Conservation (phyloP, 441 rosid species). For the Biscutella laevigata region DNA sequence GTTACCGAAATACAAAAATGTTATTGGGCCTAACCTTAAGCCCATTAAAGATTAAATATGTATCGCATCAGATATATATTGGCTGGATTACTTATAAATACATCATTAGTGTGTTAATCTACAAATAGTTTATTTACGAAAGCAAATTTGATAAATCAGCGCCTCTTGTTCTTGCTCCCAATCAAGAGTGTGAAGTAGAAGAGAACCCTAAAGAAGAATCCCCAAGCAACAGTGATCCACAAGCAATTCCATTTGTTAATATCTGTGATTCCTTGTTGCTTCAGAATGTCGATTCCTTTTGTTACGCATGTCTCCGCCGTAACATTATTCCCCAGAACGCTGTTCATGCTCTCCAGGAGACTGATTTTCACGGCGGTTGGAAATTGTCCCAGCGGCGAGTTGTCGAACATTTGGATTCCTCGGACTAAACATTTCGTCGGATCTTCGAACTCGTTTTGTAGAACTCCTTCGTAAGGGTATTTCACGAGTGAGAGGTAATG, state of each 20-base stretch:
- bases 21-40: no score
- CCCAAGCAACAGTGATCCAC: constrained; percentile 77
- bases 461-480: constrained; percentile 68
- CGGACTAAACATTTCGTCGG: constrained; percentile 52
- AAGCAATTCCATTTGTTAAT: constrained; percentile 66
- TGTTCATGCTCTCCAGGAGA: constrained; percentile 45
- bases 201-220: constrained; percentile 61
- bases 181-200: constrained; percentile 54
- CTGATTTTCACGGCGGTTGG: constrained; percentile 39
- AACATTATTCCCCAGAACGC: constrained; percentile 41
- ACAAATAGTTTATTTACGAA: no score
- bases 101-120: no score
- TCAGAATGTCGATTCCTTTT: constrained; percentile 48
- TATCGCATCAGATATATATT: no score
- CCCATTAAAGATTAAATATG: no score
- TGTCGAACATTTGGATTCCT: constrained; percentile 71
- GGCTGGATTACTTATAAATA: no score
- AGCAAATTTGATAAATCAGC: constrained; percentile 9
- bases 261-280: constrained; percentile 53
- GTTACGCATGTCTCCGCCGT: constrained; percentile 61
- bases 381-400: constrained; percentile 45
- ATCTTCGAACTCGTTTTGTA: constrained; percentile 62
- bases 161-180: constrained; percentile 64
- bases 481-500: constrained; percentile 79
- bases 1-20: no score